Evolutionary conservation across 345 rosid species (phyloP).

Genomic region (Bruguiera parviflora): DNA sequence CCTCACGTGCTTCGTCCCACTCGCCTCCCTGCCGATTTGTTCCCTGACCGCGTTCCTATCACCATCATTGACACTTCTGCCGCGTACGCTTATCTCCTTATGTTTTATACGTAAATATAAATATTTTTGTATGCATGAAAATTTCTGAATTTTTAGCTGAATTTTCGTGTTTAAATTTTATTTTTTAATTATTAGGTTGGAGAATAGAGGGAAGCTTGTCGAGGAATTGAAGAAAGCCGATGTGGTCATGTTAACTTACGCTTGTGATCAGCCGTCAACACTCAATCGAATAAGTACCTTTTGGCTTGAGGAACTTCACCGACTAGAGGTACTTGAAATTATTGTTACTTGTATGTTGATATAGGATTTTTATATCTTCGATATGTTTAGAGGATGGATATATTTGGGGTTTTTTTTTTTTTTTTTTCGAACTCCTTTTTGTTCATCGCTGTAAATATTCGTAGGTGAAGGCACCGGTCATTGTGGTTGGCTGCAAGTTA

Average conservation of each 20-base stretch:
- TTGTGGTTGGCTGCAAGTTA: conserved; percentile 85
- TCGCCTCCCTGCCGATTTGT: conserved; percentile 68
- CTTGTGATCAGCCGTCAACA: conserved; percentile 64
- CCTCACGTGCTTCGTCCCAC: conserved; percentile 60
- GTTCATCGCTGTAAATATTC: not conserved
- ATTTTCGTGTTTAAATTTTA: not conserved
- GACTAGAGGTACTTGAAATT: conserved; percentile 46
- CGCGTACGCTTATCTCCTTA: conserved; percentile 28
- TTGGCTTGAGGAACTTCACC: conserved; percentile 82
- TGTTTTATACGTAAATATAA: no score
- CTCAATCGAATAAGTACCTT: conserved; percentile 55
- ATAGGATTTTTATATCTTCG: not conserved
- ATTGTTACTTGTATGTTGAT: not conserved
- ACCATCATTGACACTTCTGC: conserved; percentile 83
- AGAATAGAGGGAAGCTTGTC: conserved; percentile 61
- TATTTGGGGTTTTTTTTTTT: not conserved
- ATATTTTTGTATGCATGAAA: no score
- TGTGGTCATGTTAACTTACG: conserved; percentile 66
- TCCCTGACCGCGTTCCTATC: conserved; percentile 68
- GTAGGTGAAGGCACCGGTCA: conserved; percentile 70
- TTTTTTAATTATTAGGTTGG: conserved; percentile 35
- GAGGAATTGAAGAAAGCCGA: conserved; percentile 81
- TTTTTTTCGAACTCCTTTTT: not conserved
- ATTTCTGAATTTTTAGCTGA: not conserved
- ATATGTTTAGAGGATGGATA: not conserved